Evolutionary conservation across 176 grass and related monocot genomes (phyloP).

Genomic region (Poa pratensis): DNA sequence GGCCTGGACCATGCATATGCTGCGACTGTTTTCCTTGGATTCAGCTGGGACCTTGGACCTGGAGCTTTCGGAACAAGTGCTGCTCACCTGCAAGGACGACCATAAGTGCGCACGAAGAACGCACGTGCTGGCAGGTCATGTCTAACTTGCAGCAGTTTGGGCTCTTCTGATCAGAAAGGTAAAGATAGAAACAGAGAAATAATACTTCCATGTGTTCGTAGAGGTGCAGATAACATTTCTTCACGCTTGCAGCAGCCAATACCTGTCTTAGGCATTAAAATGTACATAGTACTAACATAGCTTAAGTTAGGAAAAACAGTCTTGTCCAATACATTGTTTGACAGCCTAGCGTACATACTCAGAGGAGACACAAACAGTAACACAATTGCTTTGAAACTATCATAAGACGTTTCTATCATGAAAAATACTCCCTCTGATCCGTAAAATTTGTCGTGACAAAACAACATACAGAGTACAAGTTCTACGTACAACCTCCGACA

Average conservation of each 20-base stretch:
- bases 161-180: not conserved
- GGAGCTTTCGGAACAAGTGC: slow-evolving; percentile 35
- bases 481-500: too few relatives aligned
- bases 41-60: slow-evolving; percentile 5
- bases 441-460: too few relatives aligned
- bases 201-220: not conserved
- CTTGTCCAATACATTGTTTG: too few relatives aligned
- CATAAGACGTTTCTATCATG: too few relatives aligned
- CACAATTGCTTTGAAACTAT: too few relatives aligned
- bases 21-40: slow-evolving; percentile 19
- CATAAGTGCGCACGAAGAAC: slow-evolving; percentile 13
- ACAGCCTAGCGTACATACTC: not conserved
- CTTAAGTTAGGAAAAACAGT: not conserved
- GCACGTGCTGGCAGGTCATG: not conserved
- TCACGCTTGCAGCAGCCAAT: not conserved
- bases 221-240: not conserved
- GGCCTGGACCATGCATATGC: slow-evolving; percentile 43
- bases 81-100: slow-evolving; percentile 32
- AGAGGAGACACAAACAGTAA: not conserved
- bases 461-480: too few relatives aligned
- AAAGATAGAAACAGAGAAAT: not conserved
- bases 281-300: not conserved
- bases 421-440: too few relatives aligned
- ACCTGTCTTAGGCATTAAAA: not conserved
- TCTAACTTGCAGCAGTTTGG: not conserved